Percentiles rank a stretch among this genome's conserved stretches.
These are phyloP conservation scores for Podila minutissima DNA, from an alignment of 192 early-diverging fungal species.

Conservation along the genomic window DNA sequence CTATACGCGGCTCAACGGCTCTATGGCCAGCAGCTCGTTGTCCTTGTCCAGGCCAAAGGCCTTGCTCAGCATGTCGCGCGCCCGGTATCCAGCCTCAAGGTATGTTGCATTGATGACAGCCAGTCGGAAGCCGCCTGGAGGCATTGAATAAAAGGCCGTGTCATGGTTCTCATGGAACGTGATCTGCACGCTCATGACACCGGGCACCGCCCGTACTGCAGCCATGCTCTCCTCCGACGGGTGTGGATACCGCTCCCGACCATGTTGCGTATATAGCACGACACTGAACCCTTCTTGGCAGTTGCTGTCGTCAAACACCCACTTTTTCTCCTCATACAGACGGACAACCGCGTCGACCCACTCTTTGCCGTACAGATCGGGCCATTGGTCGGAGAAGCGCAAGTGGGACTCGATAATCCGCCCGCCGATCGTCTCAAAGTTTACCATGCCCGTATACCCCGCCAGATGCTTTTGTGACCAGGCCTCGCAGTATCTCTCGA, in stretches of 20 bases:
- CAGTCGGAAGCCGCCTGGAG: constrained; percentile 6
- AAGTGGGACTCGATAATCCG: constrained; percentile 7
- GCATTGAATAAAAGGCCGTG: not conserved
- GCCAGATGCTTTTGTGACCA: constrained; percentile 5
- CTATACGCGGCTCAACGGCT: too few species aligned
- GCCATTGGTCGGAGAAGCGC: constrained; percentile 6
- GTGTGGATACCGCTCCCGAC: not conserved
- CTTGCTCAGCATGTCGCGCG: not conserved
- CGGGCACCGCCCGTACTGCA: not conserved
- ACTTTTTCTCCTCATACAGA: not conserved
- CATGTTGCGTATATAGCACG: not conserved
- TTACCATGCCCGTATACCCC: constrained; percentile 7
- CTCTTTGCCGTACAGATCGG: constrained; percentile 4
- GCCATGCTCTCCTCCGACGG: not conserved
- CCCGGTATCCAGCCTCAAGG: not conserved
- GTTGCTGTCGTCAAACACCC: constrained; percentile 1
- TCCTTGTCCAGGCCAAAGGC: not conserved
- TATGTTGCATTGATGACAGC: not conserved
- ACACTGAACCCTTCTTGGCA: constrained; percentile 2
- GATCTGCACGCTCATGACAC: constrained; percentile 3
- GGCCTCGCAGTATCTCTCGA: constrained; percentile 4
- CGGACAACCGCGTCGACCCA: constrained; percentile 9
- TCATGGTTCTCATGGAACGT: constrained; percentile 2
- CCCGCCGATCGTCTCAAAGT: constrained; percentile 10
- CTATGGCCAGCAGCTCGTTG: too few species aligned